These are phyloP conservation scores for Fusarium floridanum DNA, from an alignment of 2,329 filamentous ascomycete genomes.

Conservation along the genomic window DNA sequence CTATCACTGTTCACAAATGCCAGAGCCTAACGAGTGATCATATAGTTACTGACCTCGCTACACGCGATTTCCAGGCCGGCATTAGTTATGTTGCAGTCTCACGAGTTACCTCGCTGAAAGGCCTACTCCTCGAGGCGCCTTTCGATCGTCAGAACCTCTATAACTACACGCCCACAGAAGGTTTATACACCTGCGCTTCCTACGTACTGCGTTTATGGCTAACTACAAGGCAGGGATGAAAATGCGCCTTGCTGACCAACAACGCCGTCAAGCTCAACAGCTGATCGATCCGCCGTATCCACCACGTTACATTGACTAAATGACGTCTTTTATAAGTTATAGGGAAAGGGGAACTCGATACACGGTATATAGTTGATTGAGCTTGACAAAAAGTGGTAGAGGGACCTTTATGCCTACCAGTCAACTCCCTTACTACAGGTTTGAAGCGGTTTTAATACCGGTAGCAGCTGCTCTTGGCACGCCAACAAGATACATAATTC, in stretches of 20 bases:
- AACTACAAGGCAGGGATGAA: neutral
- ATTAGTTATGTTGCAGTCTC: neutral
- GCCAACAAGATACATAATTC: neutral
- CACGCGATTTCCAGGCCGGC: neutral
- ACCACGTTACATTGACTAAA: neutral
- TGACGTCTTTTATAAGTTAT: neutral
- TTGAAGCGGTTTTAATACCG: too few species aligned
- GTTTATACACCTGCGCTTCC: neutral
- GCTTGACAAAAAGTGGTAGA: neutral
- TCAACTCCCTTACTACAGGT: too few species aligned
- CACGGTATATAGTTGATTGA: neutral
- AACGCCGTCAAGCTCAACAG: neutral
- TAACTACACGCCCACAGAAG: neutral
- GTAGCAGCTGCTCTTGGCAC: too few species aligned
- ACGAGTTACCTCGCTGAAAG: neutral
- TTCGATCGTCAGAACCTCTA: neutral
- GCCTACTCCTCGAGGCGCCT: neutral
- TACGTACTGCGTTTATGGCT: neutral
- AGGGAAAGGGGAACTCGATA: neutral
- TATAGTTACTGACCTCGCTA: neutral
- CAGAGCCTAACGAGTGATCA: neutral
- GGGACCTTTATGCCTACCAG: too few species aligned
- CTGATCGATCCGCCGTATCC: neutral
- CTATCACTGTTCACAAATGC: neutral
- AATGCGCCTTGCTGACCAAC: neutral